Evolutionary conservation across 2,329 filamentous ascomycete genomes (phyloP).

Genomic region (Penicillium sp.): DNA sequence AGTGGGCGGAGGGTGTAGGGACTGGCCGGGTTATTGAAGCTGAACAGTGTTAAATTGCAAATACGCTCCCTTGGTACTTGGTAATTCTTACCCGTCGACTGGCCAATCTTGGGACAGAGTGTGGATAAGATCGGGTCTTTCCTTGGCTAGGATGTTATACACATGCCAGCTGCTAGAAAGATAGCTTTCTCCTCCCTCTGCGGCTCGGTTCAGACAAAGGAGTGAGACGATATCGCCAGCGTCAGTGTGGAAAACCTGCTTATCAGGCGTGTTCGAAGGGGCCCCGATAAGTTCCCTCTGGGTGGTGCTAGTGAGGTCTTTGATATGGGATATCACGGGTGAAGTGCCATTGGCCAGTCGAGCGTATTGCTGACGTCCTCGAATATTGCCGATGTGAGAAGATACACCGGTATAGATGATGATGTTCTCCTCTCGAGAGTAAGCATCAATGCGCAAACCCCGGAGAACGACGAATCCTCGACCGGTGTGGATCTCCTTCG

Average conservation of each 20-base stretch:
- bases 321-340: slow-evolving; percentile 61
- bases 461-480: slow-evolving; percentile 48
- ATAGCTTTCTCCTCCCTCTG: slow-evolving; percentile 54
- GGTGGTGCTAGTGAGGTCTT: slow-evolving; percentile 50
- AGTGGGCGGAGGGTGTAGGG: slow-evolving; percentile 49
- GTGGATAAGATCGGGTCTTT: slow-evolving; percentile 54
- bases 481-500: slow-evolving; percentile 41
- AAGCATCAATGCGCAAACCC: slow-evolving; percentile 40
- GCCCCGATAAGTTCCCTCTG: slow-evolving; percentile 17
- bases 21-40: slow-evolving; percentile 52
- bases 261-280: slow-evolving; percentile 29
- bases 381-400: slow-evolving; percentile 41
- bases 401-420: slow-evolving; percentile 48
- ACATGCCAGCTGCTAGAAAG: slow-evolving; percentile 55
- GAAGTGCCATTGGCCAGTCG: slow-evolving; percentile 21
- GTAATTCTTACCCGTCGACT: slow-evolving; percentile 45
- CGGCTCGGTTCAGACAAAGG: slow-evolving; percentile 48
- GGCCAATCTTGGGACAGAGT: slow-evolving; percentile 53
- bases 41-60: slow-evolving; percentile 26
- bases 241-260: slow-evolving; percentile 58
- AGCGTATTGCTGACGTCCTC: slow-evolving; percentile 45
- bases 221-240: slow-evolving; percentile 55
- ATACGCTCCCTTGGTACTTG: neutral
- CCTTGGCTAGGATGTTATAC: slow-evolving; percentile 56
- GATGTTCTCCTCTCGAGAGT: slow-evolving; percentile 36